Percentiles rank a stretch among this genome's conserved stretches.
Conservation (phyloP, 208 protist species). For the Sergeia podlipaevii region DNA sequence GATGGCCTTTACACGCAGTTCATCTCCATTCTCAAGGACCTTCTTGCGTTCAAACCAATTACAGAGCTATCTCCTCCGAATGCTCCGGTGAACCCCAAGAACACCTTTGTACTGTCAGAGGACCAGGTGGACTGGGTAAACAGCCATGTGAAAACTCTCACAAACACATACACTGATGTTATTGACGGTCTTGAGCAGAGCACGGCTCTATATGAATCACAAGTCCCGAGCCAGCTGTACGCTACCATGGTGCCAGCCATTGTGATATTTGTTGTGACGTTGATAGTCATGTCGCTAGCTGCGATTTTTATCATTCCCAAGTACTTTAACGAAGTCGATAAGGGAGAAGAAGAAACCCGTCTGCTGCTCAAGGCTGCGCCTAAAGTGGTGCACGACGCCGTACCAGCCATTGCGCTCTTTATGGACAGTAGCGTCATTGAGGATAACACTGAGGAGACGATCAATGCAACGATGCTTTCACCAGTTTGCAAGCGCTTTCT, state of each 20-base stretch:
- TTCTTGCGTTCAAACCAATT: not conserved
- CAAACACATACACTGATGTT: not conserved
- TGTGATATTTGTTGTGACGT: slow-evolving; percentile 2
- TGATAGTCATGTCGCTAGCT: not conserved
- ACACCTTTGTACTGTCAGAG: not conserved
- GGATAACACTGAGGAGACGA: not conserved
- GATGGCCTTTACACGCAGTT: not conserved
- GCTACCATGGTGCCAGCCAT: slow-evolving; percentile 1
- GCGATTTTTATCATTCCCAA: slow-evolving; percentile 3
- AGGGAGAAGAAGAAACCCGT: slow-evolving; percentile 16
- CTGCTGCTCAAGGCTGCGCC: slow-evolving; percentile 21
- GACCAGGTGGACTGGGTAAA: not conserved
- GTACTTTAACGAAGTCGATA: not conserved
- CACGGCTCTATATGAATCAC: not conserved
- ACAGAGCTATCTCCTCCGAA: not conserved
- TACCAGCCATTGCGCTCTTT: slow-evolving; percentile 17
- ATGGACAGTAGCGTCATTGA: slow-evolving; percentile 14
- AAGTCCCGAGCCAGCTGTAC: not conserved
- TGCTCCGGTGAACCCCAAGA: not conserved
- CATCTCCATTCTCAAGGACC: not conserved
- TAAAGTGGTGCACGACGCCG: slow-evolving; percentile 7
- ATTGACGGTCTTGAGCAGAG: slow-evolving; percentile 1
- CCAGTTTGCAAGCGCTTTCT: not conserved
- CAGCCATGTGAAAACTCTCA: not conserved
- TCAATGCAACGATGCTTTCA: slow-evolving; percentile 5